Conservation (phyloP, 805 yeast species). For the Candida montana region DNA sequence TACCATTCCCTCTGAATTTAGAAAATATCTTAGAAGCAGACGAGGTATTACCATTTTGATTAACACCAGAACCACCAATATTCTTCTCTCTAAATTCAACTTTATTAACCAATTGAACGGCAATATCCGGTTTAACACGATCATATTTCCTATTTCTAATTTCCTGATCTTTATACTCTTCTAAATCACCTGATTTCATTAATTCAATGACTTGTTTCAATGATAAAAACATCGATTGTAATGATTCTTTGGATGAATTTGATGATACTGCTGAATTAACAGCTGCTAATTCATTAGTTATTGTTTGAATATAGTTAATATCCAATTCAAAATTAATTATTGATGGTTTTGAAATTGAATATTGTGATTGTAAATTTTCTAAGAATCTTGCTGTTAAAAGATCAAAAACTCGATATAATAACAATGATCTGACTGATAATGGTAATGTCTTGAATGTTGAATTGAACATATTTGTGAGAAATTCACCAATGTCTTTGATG, state of each 20-base stretch:
- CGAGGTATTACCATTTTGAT: conserved; percentile 6
- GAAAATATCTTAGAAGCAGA: conserved; percentile 9
- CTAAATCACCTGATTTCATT: conserved; percentile 56
- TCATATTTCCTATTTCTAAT: conserved; percentile 62
- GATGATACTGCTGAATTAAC: not conserved
- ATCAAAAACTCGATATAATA: conserved; percentile 85
- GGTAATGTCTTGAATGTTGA: conserved; percentile 84
- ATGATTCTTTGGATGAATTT: conserved; percentile 35
- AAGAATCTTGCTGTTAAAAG: conserved; percentile 70
- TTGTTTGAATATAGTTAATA: conserved; percentile 64
- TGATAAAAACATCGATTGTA: conserved; percentile 71
- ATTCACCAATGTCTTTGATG: conserved; percentile 79
- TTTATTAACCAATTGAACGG: conserved; percentile 54
- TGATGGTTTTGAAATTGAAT: conserved; percentile 47
- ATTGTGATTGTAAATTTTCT: conserved; percentile 48
- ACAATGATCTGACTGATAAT: conserved; percentile 63
- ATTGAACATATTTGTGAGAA: conserved; percentile 76
- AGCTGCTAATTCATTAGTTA: conserved; percentile 33
- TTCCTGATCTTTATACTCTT: conserved; percentile 54
- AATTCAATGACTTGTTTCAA: conserved; percentile 76
- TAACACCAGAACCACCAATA: not conserved
- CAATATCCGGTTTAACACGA: conserved; percentile 69
- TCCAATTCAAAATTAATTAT: conserved; percentile 79
- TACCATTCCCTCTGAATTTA: conserved; percentile 5
- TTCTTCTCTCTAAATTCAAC: conserved; percentile 19